These are phyloP conservation scores for Sistotremastrum suecicum DNA, from an alignment of 768 basidiomycete genomes.

Conservation along the genomic window DNA sequence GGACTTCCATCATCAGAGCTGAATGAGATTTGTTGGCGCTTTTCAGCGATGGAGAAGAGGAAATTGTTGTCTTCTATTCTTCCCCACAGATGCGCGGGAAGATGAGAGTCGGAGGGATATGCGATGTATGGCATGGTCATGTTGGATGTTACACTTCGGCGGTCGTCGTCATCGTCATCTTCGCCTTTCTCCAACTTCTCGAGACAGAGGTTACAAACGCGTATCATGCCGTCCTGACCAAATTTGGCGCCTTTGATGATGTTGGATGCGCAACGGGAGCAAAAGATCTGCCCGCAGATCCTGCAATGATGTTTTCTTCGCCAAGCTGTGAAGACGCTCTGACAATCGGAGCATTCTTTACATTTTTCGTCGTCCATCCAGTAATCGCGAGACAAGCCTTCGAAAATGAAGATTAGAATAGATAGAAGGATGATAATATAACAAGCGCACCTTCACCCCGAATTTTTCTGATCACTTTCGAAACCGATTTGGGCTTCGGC, in stretches of 20 bases:
- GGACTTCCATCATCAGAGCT: conserved; percentile 40
- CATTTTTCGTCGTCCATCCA: conserved; percentile 99
- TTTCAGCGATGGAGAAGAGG: conserved; percentile 76
- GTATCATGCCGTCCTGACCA: conserved; percentile 88
- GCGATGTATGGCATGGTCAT: conserved; percentile 58
- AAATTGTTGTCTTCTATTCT: conserved; percentile 59
- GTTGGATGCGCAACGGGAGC: conserved; percentile 91
- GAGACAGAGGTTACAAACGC: conserved; percentile 93
- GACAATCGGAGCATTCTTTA: conserved; percentile 93
- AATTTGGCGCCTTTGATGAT: conserved; percentile 90
- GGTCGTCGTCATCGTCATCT: conserved; percentile 83
- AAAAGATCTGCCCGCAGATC: conserved; percentile 97
- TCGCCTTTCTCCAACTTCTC: conserved; percentile 80
- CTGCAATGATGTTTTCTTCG: conserved; percentile 94
- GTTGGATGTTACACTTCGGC: conserved; percentile 65
- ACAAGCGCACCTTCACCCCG: conserved; percentile 64
- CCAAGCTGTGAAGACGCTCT: conserved; percentile 89
- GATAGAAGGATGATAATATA: neutral
- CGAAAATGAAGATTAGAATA: neutral
- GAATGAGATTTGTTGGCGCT: conserved; percentile 37
- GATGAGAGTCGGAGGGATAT: conserved; percentile 52
- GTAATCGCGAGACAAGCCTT: conserved; percentile 84
- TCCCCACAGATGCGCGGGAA: conserved; percentile 51
- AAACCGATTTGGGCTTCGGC: conserved; percentile 70
- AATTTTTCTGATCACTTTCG: conserved; percentile 80